Evolutionary conservation across 2,329 filamentous ascomycete genomes (phyloP), one percentile per base, ranked within the genome.

Genomic region (Emmonsiellopsis sp.): DNA sequence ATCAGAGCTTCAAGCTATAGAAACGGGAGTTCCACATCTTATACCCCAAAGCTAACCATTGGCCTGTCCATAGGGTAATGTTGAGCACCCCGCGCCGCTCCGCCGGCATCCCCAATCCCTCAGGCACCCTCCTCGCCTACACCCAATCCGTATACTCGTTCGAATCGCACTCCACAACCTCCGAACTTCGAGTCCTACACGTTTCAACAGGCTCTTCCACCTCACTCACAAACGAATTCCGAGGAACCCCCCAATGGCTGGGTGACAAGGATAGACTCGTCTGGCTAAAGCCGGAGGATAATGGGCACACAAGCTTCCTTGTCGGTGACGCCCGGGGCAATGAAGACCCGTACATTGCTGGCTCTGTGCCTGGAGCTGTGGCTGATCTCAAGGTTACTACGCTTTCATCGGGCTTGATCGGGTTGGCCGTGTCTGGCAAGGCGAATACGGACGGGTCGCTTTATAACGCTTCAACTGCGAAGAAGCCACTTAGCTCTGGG

Each of bases 101-200:
- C 35, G 63, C 71, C 41, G 74, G 70, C 41, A 59, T 69, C 50
- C 74, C 75, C 31, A 76, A 74, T 58, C 62, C 73, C 1, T 63
- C 70, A 26, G 75, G 75, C n/a, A 75, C 69, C 11, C 66, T 76
- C 31, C 70, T 72, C 5, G 66, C 76, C 9, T 77, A 75, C 60
- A 75, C 71, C 7, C 73, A 76, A 52, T 73, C 73, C 1, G 67
- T 69, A n/a, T 77, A 77, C 57, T 76, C 73, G 20, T 77, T 77
- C 59, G 72, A 76, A 32, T 72, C 71, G 0, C 74, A 76, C 58
- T 67, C 69, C 38, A 73, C 73, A 57, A 74, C 67, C 34, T 71
- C 67, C 46, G 75, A 77, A 56, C 72, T 77, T 45, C 69, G 71
- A 26, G 69, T 76, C 3, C 57, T 77, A 3, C 71, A 77, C 41